phyloP scores from a whole-genome alignment of 164 flowering plant genomes.

The Buxus sempervirens region DNA sequence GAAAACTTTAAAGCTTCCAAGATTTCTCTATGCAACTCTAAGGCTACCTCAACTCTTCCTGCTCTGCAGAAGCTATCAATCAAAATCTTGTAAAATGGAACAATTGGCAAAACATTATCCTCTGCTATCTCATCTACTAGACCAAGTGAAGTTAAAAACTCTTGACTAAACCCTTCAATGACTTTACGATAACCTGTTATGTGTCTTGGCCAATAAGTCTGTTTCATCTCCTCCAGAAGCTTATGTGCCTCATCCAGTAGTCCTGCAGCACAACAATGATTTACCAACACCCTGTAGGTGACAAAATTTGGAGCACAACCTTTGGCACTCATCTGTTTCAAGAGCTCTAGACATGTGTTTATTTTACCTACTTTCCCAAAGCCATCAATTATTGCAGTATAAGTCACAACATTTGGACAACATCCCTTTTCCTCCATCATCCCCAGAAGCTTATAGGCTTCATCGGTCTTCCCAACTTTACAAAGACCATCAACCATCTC shows the following conservation, averaged over 20 bases:
- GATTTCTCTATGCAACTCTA: constrained; percentile 65
- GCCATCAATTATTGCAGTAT: constrained; percentile 93
- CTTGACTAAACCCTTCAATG: constrained; percentile 76
- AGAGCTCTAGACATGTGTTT: constrained; percentile 60
- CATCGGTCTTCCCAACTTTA: constrained; percentile 82
- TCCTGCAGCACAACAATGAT: constrained; percentile 69
- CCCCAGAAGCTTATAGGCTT: constrained; percentile 69
- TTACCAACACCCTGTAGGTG: constrained; percentile 76
- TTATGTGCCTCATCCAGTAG: constrained; percentile 63
- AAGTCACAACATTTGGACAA: constrained; percentile 84
- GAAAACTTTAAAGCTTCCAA: constrained; percentile 31
- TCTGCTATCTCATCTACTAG: constrained; percentile 57
- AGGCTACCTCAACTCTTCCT: constrained; percentile 62
- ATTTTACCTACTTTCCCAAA: constrained; percentile 75
- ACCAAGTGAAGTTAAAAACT: constrained; percentile 63
- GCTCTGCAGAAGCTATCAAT: constrained; percentile 73
- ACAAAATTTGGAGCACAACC: constrained; percentile 90
- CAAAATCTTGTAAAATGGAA: constrained; percentile 58
- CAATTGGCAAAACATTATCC: constrained; percentile 39
- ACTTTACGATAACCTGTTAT: constrained; percentile 57
- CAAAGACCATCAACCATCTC: constrained; percentile 90
- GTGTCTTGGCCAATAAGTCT: constrained; percentile 82
- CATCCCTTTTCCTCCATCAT: constrained; percentile 95
- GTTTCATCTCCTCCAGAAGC: constrained; percentile 89
- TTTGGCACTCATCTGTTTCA: constrained; percentile 55